phyloP scores from a whole-genome alignment of 2,329 filamentous ascomycete genomes.

The Xylaria sp. region DNA sequence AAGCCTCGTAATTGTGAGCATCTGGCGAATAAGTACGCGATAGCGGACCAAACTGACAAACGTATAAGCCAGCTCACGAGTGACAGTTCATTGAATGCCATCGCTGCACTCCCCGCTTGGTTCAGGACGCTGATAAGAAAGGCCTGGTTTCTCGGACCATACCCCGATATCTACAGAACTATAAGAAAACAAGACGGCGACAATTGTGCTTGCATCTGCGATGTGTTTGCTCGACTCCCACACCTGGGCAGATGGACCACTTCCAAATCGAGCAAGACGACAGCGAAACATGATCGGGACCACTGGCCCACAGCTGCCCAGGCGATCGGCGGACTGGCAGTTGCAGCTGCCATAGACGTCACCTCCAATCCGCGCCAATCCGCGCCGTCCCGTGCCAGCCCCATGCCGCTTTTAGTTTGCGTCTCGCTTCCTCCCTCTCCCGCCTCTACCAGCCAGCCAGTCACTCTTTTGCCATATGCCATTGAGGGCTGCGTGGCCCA shows the following conservation, averaged over 20 bases:
- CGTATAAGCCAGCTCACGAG: constrained; percentile 20
- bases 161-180: not conserved
- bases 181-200: not conserved
- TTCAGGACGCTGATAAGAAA: not conserved
- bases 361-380: not conserved
- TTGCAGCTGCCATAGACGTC: constrained; percentile 25
- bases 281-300: constrained; percentile 8
- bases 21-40: constrained; percentile 1
- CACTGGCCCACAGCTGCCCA: constrained; percentile 9
- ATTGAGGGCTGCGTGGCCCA: constrained; percentile 41
- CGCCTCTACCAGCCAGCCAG: constrained; percentile 6
- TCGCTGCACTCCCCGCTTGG: constrained; percentile 6
- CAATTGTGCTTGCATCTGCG: not conserved
- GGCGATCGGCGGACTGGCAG: not conserved
- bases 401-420: constrained; percentile 2
- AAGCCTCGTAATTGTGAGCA: not conserved
- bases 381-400: not conserved
- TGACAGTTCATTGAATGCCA: constrained; percentile 20
- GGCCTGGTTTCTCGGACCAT: not conserved
- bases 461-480: constrained; percentile 27
- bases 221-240: not conserved
- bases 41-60: constrained; percentile 20
- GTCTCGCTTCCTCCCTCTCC: not conserved
- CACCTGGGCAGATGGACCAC: not conserved
- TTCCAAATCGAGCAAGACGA: constrained; percentile 25